A percentile compares a stretch with the other conserved stretches of the same genome.
These are phyloP conservation scores for Beverwykella pulmonaria DNA, from an alignment of 495 filamentous ascomycete genomes.

Conservation along the genomic window DNA sequence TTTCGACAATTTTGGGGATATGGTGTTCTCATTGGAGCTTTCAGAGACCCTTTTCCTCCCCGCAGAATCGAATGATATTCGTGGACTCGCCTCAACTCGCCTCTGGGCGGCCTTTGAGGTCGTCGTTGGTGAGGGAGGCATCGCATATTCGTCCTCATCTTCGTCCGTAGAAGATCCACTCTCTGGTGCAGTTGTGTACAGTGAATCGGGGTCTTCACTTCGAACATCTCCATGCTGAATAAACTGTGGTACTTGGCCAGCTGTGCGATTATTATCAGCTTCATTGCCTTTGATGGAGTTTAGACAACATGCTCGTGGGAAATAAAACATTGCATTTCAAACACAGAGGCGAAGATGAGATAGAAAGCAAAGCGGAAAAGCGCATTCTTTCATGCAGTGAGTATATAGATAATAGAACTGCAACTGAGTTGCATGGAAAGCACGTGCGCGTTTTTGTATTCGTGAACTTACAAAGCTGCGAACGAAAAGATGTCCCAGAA, in stretches of 20 bases:
- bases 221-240: background rate
- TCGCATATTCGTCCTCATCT: conserved; percentile 6
- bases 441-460: background rate
- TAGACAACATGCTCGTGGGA: no score
- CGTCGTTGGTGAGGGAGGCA: conserved; percentile 26
- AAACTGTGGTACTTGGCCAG: background rate
- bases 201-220: conserved; percentile 3
- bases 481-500: background rate
- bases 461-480: background rate
- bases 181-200: conserved; percentile 18
- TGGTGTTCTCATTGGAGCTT: background rate
- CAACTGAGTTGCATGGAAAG: background rate
- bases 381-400: no score
- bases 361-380: no score
- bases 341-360: no score
- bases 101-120: background rate
- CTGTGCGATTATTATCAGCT: background rate
- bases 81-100: conserved; percentile 3
- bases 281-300: no score
- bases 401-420: background rate
- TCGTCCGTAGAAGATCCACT: conserved; percentile 10
- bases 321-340: no score
- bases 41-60: conserved; percentile 21
- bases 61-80: background rate
- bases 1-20: conserved; percentile 23